Conservation (phyloP, 225 moss, liverwort and hornwort species). For the Marchantia paleacea region DNA sequence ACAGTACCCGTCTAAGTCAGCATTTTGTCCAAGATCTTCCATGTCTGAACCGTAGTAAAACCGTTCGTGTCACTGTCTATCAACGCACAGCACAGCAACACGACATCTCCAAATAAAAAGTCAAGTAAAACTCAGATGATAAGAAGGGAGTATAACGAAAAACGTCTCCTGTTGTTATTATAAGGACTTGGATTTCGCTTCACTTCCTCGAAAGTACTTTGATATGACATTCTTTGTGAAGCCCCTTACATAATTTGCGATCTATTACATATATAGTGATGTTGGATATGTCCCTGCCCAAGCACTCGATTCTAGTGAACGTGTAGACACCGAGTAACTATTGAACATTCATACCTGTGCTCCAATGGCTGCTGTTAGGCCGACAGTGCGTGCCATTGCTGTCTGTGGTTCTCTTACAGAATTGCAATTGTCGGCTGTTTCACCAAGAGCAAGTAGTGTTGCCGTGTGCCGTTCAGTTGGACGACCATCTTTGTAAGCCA, state of each 20-base stretch:
- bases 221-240: too few relatives aligned
- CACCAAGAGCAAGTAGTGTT: conserved; percentile 73
- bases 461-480: conserved; percentile 70
- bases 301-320: too few relatives aligned
- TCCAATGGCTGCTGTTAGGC: conserved; percentile 84
- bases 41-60: neutral
- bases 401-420: conserved; percentile 52
- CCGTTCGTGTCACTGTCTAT: too few relatives aligned
- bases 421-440: conserved; percentile 37
- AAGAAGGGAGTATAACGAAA: neutral
- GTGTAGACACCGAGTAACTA: neutral
- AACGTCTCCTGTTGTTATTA: too few relatives aligned
- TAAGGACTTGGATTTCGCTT: too few relatives aligned
- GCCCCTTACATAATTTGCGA: too few relatives aligned
- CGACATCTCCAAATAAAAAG: neutral
- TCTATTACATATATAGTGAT: too few relatives aligned
- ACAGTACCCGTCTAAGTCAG: neutral
- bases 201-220: neutral
- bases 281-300: too few relatives aligned
- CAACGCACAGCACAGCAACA: too few relatives aligned
- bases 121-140: neutral
- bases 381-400: conserved; percentile 90
- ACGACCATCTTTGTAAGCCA: conserved; percentile 47
- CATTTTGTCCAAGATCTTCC: neutral
- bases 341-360: conserved; percentile 57